Evolutionary conservation across 2,329 filamentous ascomycete genomes (phyloP).

Genomic region (Colletotrichum sp.): DNA sequence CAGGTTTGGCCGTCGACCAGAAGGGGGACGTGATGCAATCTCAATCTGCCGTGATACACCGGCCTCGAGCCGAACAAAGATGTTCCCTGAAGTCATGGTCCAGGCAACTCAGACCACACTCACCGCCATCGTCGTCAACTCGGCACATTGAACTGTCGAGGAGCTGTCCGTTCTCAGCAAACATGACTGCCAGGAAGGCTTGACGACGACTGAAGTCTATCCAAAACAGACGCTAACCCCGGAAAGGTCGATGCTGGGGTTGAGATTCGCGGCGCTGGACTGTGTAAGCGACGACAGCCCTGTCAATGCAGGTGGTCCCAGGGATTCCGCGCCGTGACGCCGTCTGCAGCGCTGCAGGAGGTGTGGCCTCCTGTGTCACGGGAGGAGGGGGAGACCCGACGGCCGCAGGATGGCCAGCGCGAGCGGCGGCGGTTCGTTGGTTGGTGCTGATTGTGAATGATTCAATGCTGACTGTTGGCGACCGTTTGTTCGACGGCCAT

Average conservation of each 20-base stretch:
- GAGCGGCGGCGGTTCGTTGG: neutral
- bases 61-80: neutral
- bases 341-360: neutral
- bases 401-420: neutral
- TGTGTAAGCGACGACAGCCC: neutral
- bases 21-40: neutral
- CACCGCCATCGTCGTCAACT: neutral
- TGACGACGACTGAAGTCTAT: neutral
- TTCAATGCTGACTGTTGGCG: neutral
- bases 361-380: neutral
- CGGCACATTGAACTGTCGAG: neutral
- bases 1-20: neutral
- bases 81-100: neutral
- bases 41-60: neutral
- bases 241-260: neutral
- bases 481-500: neutral
- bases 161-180: neutral
- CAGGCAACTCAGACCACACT: neutral
- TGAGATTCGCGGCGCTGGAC: neutral
- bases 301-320: neutral
- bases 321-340: neutral
- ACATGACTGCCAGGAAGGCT: neutral
- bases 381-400: neutral
- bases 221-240: conserved; percentile 1
- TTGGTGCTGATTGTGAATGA: neutral